Base-by-base conservation (phyloP, 495 filamentous ascomycete genomes). In the Hypoxylon trugodes region DNA sequence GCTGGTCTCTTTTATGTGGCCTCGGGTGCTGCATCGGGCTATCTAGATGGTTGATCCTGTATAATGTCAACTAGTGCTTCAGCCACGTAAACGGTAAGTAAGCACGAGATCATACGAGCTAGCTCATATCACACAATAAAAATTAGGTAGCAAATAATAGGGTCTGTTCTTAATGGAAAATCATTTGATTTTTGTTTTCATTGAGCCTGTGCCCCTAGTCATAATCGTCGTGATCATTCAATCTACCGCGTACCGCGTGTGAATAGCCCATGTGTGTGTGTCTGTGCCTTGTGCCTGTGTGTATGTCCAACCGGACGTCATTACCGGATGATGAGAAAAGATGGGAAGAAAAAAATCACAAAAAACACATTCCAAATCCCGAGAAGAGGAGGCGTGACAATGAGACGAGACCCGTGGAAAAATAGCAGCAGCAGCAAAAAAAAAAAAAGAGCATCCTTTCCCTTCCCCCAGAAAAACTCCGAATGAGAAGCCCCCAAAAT, bases 191-290 rank as follows among this genome's bases (percentile, higher is more conserved):
- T 46, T 51, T 58, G n/a, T n/a, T n/a, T n/a, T 48, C 45, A 48
- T 48, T 53, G 32, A 59, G 47, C 38, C n/a, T 50, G 46, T 61
- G 10, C 19, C 37, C 45, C 16, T 63, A 56, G 60, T 67, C 64
- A 52, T 67, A 67, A 66, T 30, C 63, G 56, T 66, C 63, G 52
- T 66, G 56, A 67, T 61, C 64, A 47, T 67, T 62, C 64, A 67
- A 67, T 67, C 64, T 67, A 67, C 57, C 57, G 57, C 36, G 41
- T 57, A 22, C 43, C 63, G 53, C 58, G 40, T 58, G 47, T 62
- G 57, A 53, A 51, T 67, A 50, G 60, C 52, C 46, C n/a, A n/a
- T n/a, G 18, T 42, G 38, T 42, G 13, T 40, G 38, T 42, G 15
- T 8, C 22, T 15, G 16, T 41, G 38, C 24, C 18, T 21, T 21